Base-by-base conservation (phyloP, 768 basidiomycete genomes). In the Termitomyces sp. region DNA sequence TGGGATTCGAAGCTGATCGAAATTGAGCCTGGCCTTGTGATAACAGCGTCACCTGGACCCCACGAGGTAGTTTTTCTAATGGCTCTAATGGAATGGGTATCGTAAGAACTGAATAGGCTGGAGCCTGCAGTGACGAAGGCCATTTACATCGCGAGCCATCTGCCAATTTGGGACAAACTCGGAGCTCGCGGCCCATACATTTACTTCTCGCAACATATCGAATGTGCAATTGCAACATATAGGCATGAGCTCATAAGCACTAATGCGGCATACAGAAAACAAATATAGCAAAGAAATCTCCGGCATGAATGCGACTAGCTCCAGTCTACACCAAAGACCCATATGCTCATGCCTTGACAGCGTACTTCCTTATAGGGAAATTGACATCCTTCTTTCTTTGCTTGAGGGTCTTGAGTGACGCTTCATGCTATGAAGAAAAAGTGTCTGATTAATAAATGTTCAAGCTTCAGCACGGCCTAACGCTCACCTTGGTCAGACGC, bases 341-440 rank as follows among this genome's bases (percentile, higher is more conserved):
- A 47, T 16, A 34, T 40, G 42, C 73, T 84, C 75, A 88, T 80
- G 92, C 94, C 85, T 92, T 95, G 73, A 98, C 89, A 62, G 95
- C 95, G 76, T 89, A 99, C 79, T 95, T 96, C 74, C 95, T 83
- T 70, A 79, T 71, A 37, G 95, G 93, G 82, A 97, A 97, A 82
- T 97, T 95, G 66, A 82, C 81, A 60, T 94, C 89, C 83, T 90
- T 95, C 90, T 98, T 98, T 76, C 77, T 80, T 75, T 95, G 93
- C 79, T 89, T 92, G 75, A 90, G 80, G 55, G 97, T 98, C 82
- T 92, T 92, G 65, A 84, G 73, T 71, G 86, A 87, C 60, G 75
- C 69, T 75, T 99, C 95, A 76, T 89, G 85, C 93, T 95, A 67
- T 42, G 35, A 45, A 54, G 55, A 37, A 5, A 44, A 16, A n/a